Percentiles rank a stretch among this genome's conserved stretches.
Evolutionary conservation across 306 rosid genomes (phyloP).

Genomic region (Medicago lupulina): DNA sequence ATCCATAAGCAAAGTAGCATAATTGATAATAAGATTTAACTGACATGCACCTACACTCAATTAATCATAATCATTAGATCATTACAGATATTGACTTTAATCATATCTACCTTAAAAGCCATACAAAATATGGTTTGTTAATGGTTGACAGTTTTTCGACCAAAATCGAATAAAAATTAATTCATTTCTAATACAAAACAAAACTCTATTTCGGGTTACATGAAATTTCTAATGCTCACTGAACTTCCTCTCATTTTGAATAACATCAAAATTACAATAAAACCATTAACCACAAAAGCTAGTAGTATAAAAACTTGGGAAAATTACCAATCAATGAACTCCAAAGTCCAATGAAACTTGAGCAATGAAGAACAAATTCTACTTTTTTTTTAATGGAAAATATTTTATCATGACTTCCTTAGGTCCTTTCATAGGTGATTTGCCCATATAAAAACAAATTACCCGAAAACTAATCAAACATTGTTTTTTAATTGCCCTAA

Average conservation of each 20-base stretch:
- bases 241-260: not conserved
- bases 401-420: not conserved
- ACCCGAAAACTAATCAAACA: not conserved
- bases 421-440: not conserved
- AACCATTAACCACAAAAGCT: conserved; percentile 3
- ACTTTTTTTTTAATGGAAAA: not conserved
- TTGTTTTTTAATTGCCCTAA: not conserved
- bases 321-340: not conserved
- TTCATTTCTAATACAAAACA: not conserved
- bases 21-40: not conserved
- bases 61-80: not conserved
- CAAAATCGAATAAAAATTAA: not conserved
- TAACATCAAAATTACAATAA: not conserved
- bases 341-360: not conserved
- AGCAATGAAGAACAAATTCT: not conserved
- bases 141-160: not conserved
- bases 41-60: not conserved
- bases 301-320: not conserved
- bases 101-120: not conserved
- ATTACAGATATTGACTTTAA: not conserved
- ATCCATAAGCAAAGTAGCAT: not conserved
- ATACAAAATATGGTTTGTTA: conserved; percentile 1
- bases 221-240: not conserved
- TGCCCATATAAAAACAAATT: not conserved
- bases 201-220: conserved; percentile 12